Base-by-base conservation (phyloP, 768 basidiomycete genomes). In the Lentinula detonsa region DNA sequence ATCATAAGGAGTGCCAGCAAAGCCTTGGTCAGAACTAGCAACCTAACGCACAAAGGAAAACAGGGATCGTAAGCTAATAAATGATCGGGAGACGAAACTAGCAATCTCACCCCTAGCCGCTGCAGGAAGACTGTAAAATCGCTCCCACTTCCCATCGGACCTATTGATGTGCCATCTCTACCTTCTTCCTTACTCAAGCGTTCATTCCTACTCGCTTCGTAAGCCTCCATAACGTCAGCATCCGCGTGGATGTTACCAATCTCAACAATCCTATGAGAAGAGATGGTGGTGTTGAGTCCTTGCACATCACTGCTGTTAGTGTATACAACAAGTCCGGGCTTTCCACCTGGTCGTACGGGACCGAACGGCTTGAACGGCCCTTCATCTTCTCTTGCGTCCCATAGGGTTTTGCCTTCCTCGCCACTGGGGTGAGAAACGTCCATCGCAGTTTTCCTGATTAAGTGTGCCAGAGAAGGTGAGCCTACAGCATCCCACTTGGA, bases 91-190 rank as follows among this genome's bases (percentile, higher is more conserved):
- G 13, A 57, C 8, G 21, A 53, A 33, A 21, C 5, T 66, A 59
- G 8, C 65, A 39, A 62, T 50, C 83, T 73, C 57, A 90, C 82
- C 1, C 89, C 89, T 56, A 86, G 77, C 45, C 86, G 78, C 71
- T 98, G 93, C 66, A 98, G 74, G 76, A 98, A 97, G 9, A 93
- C 88, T 0, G 95, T 97, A 65, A 81, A 98, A 72, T 98, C 96
- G 61, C 91, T 93, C 28, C 93, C 93, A 56, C 87, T 90, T 43
- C 93, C 93, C n/a, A 94, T 74, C 15, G 90, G 81, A 0, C 45
- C 42, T 39, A 94, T 72, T 18, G 79, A 81, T 2, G 72, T 75
- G n/a, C 72, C 67, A 9, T 74, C 70, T 31, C 74, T 68, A 33
- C 70, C 69, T 3, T 70, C 54, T 1, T 18, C 28, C 10, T 42